Conservation (phyloP, 2,329 filamentous ascomycete species). For the Hymenoscyphus linearis region DNA sequence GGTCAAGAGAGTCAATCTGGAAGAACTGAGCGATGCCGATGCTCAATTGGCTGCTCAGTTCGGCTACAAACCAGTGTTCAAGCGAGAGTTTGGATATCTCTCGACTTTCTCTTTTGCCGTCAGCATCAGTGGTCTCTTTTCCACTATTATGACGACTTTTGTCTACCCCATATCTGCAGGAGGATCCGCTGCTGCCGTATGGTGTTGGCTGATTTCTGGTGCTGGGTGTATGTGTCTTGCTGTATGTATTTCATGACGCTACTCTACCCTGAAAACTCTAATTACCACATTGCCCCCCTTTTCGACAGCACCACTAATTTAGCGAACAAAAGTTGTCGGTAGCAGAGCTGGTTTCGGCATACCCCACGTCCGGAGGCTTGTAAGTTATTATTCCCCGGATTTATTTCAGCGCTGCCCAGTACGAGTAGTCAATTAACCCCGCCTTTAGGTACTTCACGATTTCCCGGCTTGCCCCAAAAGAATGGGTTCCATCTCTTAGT, state of each 20-base stretch:
- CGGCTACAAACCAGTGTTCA: constrained; percentile 44
- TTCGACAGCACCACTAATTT: background rate
- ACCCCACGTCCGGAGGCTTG: constrained; percentile 50
- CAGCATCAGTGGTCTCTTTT: constrained; percentile 50
- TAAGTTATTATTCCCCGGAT: constrained; percentile 4
- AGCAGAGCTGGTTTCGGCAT: constrained; percentile 52
- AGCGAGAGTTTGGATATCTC: constrained; percentile 52
- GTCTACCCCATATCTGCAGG: constrained; percentile 48
- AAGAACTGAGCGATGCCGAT: constrained; percentile 27
- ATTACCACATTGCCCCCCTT: background rate
- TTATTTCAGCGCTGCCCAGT: background rate
- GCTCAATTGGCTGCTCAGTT: constrained; percentile 30
- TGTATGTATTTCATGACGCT: constrained; percentile 20
- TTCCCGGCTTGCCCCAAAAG: constrained; percentile 45
- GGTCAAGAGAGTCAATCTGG: constrained; percentile 17
- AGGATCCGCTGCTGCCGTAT: constrained; percentile 48
- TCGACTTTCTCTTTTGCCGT: constrained; percentile 58
- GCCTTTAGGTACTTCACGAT: constrained; percentile 46
- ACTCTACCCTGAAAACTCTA: background rate
- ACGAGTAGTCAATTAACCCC: constrained; percentile 17
- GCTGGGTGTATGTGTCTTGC: constrained; percentile 51
- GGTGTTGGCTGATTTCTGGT: constrained; percentile 55
- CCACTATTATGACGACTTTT: constrained; percentile 51
- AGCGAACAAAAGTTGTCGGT: constrained; percentile 39
- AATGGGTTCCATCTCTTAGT: constrained; percentile 44